Percentiles rank a stretch among this genome's conserved stretches.
phyloP scores from a whole-genome alignment of 2,329 filamentous ascomycete genomes.

The Botrytis deweyae region DNA sequence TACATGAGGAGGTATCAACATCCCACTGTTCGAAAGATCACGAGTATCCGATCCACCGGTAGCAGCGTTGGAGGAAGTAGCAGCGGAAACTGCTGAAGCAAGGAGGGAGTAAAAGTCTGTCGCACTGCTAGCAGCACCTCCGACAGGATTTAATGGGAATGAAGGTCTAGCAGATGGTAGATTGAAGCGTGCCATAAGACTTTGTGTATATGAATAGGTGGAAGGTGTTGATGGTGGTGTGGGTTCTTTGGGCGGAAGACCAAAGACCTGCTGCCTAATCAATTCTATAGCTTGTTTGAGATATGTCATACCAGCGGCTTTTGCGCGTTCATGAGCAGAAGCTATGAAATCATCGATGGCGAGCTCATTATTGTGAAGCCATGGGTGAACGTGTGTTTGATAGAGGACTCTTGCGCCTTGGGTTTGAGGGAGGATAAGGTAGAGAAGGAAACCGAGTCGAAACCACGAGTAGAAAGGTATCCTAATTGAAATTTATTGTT shows the following conservation, averaged over 20 bases:
- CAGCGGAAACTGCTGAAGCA: constrained; percentile 65
- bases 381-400: constrained; percentile 81
- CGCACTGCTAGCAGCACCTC: constrained; percentile 46
- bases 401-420: constrained; percentile 88
- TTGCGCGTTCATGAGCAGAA: constrained; percentile 73
- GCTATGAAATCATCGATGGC: constrained; percentile 91
- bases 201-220: constrained; percentile 67
- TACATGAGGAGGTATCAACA: constrained; percentile 70
- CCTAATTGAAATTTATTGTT: constrained; percentile 46
- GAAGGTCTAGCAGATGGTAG: constrained; percentile 68
- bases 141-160: constrained; percentile 35
- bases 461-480: constrained; percentile 93
- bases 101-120: constrained; percentile 77
- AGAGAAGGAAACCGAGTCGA: constrained; percentile 82
- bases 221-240: constrained; percentile 48
- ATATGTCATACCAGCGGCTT: constrained; percentile 73
- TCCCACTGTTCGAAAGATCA: constrained; percentile 57
- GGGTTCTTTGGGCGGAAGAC: constrained; percentile 60
- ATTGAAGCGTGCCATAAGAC: constrained; percentile 80
- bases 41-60: constrained; percentile 35
- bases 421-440: constrained; percentile 96
- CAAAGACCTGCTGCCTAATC: constrained; percentile 75
- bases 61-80: constrained; percentile 38
- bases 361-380: constrained; percentile 80
- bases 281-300: constrained; percentile 69